Evolutionary conservation across 2,329 filamentous ascomycete species (phyloP).

Genomic region (Alternaria ventricosa): DNA sequence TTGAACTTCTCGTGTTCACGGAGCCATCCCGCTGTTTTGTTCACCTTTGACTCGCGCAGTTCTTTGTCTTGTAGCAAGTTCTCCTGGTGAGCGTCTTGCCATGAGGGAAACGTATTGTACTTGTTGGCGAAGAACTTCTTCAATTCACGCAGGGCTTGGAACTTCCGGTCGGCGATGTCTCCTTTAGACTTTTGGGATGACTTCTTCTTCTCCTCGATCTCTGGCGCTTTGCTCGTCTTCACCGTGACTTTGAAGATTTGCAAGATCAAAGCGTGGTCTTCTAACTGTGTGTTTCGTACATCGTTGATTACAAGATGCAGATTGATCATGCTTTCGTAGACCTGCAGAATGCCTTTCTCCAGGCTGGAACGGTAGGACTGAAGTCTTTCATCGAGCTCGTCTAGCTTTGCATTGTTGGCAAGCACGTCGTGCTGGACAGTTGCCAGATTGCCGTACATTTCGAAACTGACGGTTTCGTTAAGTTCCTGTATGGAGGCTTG

Average conservation of each 20-base stretch:
- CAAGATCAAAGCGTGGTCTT: background rate
- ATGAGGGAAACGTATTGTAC: background rate
- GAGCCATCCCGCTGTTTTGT: background rate
- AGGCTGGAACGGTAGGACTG: background rate
- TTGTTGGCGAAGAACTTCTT: constrained; percentile 1
- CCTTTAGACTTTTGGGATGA: background rate
- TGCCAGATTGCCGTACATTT: constrained; percentile 11
- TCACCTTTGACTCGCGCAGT: background rate
- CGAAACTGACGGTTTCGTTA: constrained; percentile 10
- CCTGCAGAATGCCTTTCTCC: background rate
- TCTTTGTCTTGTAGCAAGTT: background rate
- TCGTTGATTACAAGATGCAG: background rate
- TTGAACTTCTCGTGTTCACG: background rate
- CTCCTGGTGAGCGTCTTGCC: background rate
- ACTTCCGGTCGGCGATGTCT: background rate
- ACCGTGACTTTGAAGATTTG: background rate
- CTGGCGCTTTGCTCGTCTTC: background rate
- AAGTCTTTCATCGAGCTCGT: background rate
- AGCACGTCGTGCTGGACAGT: background rate
- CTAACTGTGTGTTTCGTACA: background rate
- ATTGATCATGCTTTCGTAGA: background rate
- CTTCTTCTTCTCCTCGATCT: background rate
- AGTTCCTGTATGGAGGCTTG: constrained; percentile 20
- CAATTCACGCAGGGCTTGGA: background rate
- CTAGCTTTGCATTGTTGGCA: background rate